Conservation (phyloP, 2,329 filamentous ascomycete species). For the Onygena corvina region DNA sequence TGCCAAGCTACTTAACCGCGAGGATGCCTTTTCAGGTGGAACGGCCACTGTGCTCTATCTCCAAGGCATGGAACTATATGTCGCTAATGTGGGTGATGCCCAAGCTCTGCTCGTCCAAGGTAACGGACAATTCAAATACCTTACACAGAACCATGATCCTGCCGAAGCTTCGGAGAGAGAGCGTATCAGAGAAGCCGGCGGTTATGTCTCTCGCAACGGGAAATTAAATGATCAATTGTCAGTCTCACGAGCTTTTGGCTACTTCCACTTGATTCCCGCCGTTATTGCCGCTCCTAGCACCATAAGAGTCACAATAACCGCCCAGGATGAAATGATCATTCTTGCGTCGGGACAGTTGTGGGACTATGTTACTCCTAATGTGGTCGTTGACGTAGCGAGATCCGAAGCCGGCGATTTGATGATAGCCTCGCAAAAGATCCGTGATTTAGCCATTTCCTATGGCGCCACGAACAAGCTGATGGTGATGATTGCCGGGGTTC, state of each 20-base stretch:
- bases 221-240: constrained; percentile 84
- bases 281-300: constrained; percentile 86
- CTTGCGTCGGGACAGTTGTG: constrained; percentile 86
- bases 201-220: constrained; percentile 89
- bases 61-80: constrained; percentile 76
- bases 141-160: constrained; percentile 88
- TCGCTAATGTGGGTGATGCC: constrained; percentile 90
- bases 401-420: constrained; percentile 82
- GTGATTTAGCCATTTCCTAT: constrained; percentile 90
- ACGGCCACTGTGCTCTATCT: constrained; percentile 88
- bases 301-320: constrained; percentile 61
- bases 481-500: constrained; percentile 96
- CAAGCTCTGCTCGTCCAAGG: constrained; percentile 92
- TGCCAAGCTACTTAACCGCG: constrained; percentile 68
- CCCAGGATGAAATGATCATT: constrained; percentile 86
- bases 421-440: constrained; percentile 85
- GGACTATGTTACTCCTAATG: constrained; percentile 82
- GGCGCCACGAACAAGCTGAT: constrained; percentile 91
- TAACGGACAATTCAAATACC: constrained; percentile 67
- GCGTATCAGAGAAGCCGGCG: constrained; percentile 84
- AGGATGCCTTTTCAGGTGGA: constrained; percentile 80
- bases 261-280: constrained; percentile 80
- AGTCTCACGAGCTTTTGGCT: constrained; percentile 90
- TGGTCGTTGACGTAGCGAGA: constrained; percentile 82
- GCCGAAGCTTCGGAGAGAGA: constrained; percentile 73